Percentiles rank a stretch among this genome's conserved stretches.
Conservation (phyloP, 225 moss, liverwort and hornwort genomes). For the Polytrichum commune region DNA sequence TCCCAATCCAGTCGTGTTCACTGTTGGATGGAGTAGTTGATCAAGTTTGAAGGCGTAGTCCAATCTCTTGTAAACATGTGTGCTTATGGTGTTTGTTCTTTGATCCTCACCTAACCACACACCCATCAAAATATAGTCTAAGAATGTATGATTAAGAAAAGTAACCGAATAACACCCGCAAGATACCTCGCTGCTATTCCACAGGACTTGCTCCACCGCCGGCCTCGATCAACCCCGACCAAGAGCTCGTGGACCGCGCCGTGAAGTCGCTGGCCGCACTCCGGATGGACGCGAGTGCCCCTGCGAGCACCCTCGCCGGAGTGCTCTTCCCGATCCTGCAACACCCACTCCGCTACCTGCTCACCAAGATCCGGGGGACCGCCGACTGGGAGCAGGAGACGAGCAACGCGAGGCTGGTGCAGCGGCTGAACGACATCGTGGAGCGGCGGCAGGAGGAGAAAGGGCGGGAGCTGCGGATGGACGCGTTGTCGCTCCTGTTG, state of each 20-base stretch:
- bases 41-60: too few relatives aligned
- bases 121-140: too few relatives aligned
- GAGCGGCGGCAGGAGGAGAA: slow-evolving; percentile 6
- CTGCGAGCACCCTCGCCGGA: slow-evolving; percentile 19
- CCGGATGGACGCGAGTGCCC: slow-evolving; percentile 19
- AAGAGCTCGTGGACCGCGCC: slow-evolving; percentile 12
- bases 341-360: slow-evolving; percentile 8
- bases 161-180: too few relatives aligned
- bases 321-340: slow-evolving; percentile 22
- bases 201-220: too few relatives aligned
- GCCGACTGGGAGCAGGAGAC: slow-evolving; percentile 16
- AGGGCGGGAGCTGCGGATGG: slow-evolving; percentile 7
- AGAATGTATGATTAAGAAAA: too few relatives aligned
- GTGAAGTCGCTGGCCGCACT: slow-evolving; percentile 18
- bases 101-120: too few relatives aligned
- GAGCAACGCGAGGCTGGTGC: slow-evolving; percentile 8
- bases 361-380: slow-evolving; percentile 6
- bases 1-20: too few relatives aligned
- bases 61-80: too few relatives aligned
- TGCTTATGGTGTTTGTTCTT: too few relatives aligned
- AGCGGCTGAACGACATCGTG: slow-evolving; percentile 10
- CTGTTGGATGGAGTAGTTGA: too few relatives aligned
- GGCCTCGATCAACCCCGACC: slow-evolving; percentile 6
- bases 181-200: too few relatives aligned
- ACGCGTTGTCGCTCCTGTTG: slow-evolving; percentile 24